Evolutionary conservation across 2,329 filamentous ascomycete genomes (phyloP), one percentile per base, ranked within the genome.

Genomic region (Hansfordia pulvinata): DNA sequence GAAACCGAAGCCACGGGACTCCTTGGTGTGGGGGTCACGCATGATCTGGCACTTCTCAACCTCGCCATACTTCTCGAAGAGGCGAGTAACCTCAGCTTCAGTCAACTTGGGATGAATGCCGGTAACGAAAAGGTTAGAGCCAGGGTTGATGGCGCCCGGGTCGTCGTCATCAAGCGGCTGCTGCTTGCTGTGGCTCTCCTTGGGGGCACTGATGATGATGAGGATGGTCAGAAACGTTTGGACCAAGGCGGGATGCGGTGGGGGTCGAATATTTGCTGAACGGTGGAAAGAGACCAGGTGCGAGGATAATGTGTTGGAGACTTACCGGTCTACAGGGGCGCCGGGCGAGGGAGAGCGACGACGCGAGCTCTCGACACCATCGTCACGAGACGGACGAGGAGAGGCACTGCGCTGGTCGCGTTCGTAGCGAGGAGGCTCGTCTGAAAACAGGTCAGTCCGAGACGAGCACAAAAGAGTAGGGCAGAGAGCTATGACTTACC

Each of bases 1-100:
- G 62, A 98, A 98, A 30, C 90, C 90, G 41, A 98, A 98, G 40
- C 90, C 90, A 56, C 90, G 90, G 42, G 88, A 96, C 59, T 98
- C 90, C 61, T 93, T 93, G 47, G 83, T 92, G 58, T 98, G 90
- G 35, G 90, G 90, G 50, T 98, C 90, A 48, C 88, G 76, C 90
- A 98, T 98, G 62, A 98, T 98, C 56, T 94, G 92, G 64, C 88
- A 96, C 61, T 92, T 96, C 62, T 96, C 88, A 27, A 98, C 90
- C 51, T 93, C 85, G 42, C 90, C 90, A 47, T 96, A 96, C 60
- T 96, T 98, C 61, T 94, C 85, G 49, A 98, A 98, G 39, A 98
- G 76, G 53, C 85, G 85, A 29, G 81, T 80, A 35, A 98, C 83
- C 50, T 96, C 90, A 10, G 76, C 70, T 55, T 98, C 90, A 25